Percentiles rank a stretch among this genome's conserved stretches.
phyloP scores from a whole-genome alignment of 345 rosid species.

The Hibiscus trionum region DNA sequence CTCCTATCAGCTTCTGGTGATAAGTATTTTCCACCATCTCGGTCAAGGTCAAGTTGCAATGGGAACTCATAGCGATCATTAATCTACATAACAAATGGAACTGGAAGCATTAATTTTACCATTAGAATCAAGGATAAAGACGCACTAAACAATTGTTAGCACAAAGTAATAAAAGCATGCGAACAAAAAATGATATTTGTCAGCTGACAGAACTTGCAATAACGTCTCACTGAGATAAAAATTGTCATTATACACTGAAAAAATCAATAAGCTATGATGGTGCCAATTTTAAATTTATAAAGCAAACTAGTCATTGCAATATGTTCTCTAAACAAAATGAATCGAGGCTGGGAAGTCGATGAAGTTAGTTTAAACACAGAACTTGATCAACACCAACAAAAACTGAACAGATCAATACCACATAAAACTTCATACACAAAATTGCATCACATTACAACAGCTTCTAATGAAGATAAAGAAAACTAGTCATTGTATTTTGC shows the following conservation, averaged over 20 bases:
- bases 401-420: not conserved
- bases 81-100: slow-evolving; percentile 44
- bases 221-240: not conserved
- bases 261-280: not conserved
- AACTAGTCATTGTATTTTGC: not conserved
- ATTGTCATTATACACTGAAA: not conserved
- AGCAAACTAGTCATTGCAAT: not conserved
- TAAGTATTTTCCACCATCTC: slow-evolving; percentile 71
- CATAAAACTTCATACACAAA: not conserved
- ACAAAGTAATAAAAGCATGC: not conserved
- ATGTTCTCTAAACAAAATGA: not conserved
- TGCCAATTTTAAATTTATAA: not conserved
- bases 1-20: slow-evolving; percentile 91
- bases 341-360: not conserved
- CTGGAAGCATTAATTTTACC: not conserved
- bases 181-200: not conserved
- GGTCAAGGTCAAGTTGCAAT: slow-evolving; percentile 91
- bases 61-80: slow-evolving; percentile 97
- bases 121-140: not conserved
- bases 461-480: not conserved
- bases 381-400: not conserved
- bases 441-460: not conserved
- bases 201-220: not conserved
- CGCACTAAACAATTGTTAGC: not conserved
- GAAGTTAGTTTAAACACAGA: not conserved